Conservation (phyloP, 1,284 basidiomycete genomes). For the Heterobasidion occidentale region DNA sequence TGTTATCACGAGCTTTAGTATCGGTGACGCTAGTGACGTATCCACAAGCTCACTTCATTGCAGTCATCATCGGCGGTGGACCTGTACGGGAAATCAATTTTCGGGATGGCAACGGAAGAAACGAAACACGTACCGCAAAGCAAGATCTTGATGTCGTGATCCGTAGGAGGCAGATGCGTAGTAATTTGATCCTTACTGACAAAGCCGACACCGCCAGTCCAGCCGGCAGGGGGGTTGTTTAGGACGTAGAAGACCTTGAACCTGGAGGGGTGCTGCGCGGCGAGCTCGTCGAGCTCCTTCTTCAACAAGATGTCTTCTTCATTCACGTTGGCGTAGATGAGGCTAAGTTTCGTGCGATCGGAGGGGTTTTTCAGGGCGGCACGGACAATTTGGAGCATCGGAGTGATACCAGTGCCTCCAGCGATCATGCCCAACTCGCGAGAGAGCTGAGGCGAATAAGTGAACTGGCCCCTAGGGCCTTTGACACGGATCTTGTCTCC, state of each 20-base stretch:
- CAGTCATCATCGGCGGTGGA: conserved; percentile 93
- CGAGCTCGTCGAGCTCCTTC: conserved; percentile 80
- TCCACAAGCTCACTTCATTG: conserved; percentile 82
- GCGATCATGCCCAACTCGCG: conserved; percentile 92
- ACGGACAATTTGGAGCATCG: conserved; percentile 96
- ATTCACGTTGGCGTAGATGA: conserved; percentile 97
- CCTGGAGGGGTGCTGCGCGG: conserved; percentile 53
- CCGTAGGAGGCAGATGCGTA: conserved; percentile 58
- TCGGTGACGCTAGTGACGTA: conserved; percentile 2
- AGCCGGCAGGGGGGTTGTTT: conserved; percentile 84
- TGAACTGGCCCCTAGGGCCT: conserved; percentile 94
- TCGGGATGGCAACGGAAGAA: neutral
- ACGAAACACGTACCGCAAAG: conserved; percentile 62
- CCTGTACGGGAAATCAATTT: conserved; percentile 30
- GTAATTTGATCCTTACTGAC: conserved; percentile 93
- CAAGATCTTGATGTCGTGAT: conserved; percentile 71
- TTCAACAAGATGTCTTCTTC: conserved; percentile 83
- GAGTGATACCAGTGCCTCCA: conserved; percentile 93
- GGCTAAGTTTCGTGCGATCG: conserved; percentile 75
- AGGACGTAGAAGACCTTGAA: conserved; percentile 89
- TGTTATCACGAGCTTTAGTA: conserved; percentile 18
- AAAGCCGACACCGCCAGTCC: conserved; percentile 89
- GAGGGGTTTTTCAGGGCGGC: conserved; percentile 80
- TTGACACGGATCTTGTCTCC: conserved; percentile 86
- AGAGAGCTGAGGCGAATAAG: conserved; percentile 63